Evolutionary conservation across 2,329 filamentous ascomycete genomes (phyloP).

Genomic region (Cytospora mali): DNA sequence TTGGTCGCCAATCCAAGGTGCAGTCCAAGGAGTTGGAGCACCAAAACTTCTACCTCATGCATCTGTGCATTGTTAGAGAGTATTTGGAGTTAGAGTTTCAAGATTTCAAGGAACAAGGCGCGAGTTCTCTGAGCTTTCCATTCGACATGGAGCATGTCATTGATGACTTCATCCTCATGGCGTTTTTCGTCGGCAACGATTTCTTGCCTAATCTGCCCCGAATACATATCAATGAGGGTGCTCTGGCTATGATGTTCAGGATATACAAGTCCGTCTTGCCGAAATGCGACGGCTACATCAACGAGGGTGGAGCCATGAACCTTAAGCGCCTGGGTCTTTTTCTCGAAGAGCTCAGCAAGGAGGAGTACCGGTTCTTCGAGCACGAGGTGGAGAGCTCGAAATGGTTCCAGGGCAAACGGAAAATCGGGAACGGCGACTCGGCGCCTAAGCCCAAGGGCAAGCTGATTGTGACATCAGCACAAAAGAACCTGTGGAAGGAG

Average conservation of each 20-base stretch:
- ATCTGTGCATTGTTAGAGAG: constrained; percentile 95
- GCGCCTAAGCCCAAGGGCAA: constrained; percentile 58
- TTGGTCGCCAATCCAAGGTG: constrained; percentile 81
- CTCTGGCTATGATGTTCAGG: constrained; percentile 94
- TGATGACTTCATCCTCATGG: constrained; percentile 99
- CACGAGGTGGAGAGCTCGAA: constrained; percentile 83
- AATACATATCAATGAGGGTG: constrained; percentile 97
- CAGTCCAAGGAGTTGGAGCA: constrained; percentile 97
- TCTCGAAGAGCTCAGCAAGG: constrained; percentile 80
- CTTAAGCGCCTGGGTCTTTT: constrained; percentile 76
- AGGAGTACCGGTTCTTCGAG: constrained; percentile 93
- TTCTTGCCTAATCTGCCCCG: constrained; percentile 96
- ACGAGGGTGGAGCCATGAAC: constrained; percentile 92
- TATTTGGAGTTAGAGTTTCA: constrained; percentile 97
- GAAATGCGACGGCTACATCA: constrained; percentile 90
- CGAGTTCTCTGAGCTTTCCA: constrained; percentile 63
- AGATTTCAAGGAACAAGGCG: constrained; percentile 75
- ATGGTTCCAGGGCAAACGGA: constrained; percentile 88
- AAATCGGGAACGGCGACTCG: constrained; percentile 70
- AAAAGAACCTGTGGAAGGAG: constrained; percentile 80
- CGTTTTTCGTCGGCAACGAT: constrained; percentile 99
- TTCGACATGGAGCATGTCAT: constrained; percentile 97
- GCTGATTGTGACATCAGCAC: constrained; percentile 74
- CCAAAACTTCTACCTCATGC: constrained; percentile 97
- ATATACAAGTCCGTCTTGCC: constrained; percentile 92